Conservation (phyloP, 1,139 yeast species). For the Saccharomyces hybrid region DNA sequence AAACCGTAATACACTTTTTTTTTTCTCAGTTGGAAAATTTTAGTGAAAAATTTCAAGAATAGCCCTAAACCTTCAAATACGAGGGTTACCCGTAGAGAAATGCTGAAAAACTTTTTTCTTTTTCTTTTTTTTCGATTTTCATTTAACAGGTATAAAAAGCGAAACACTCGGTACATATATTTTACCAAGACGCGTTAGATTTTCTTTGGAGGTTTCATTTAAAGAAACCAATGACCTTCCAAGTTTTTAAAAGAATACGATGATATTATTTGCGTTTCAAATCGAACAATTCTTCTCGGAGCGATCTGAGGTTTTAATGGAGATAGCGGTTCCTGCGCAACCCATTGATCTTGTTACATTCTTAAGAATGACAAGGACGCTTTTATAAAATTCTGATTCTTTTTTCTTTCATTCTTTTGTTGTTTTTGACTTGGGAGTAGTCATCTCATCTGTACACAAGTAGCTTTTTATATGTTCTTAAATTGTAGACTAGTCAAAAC, state of each 20-base stretch:
- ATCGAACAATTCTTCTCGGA: constrained; percentile 32
- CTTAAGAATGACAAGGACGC: constrained; percentile 30
- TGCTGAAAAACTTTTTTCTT: not conserved
- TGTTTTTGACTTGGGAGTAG: constrained; percentile 1
- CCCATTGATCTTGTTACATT: constrained; percentile 33
- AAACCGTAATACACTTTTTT: not conserved
- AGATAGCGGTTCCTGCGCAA: constrained; percentile 35
- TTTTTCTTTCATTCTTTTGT: constrained; percentile 8
- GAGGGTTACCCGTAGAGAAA: not conserved
- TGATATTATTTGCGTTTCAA: constrained; percentile 31
- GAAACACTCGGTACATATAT: not conserved
- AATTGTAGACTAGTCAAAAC: not conserved
- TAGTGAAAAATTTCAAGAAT: not conserved
- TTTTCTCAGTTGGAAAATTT: not conserved
- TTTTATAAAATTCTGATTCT: constrained; percentile 34
- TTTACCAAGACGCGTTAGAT: not conserved
- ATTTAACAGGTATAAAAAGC: not conserved
- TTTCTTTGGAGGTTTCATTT: constrained; percentile 5
- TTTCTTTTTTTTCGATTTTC: not conserved
- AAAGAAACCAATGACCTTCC: constrained; percentile 31
- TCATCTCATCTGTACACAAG: not conserved
- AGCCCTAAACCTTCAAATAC: not conserved
- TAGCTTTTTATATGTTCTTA: not conserved
- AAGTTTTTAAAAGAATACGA: constrained; percentile 34
- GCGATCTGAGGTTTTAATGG: constrained; percentile 31